Percentiles rank a stretch among this genome's conserved stretches.
phyloP scores from a whole-genome alignment of 441 rosid genomes.

The Populus hybrid region DNA sequence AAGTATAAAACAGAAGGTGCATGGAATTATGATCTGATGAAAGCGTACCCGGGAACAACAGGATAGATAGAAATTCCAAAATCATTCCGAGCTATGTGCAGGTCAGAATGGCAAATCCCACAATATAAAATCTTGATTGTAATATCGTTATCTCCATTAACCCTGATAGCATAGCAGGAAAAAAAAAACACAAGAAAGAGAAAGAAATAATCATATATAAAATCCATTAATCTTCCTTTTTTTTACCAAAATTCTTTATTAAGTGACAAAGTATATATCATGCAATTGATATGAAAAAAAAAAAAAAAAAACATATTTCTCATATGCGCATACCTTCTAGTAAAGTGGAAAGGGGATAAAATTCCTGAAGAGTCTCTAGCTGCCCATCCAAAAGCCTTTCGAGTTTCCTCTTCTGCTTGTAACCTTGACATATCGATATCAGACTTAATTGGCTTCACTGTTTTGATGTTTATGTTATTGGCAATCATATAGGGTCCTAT shows the following conservation, averaged over 20 bases:
- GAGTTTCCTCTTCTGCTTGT: neutral
- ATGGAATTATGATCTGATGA: too few species aligned
- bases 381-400: neutral
- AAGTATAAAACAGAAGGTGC: too few species aligned
- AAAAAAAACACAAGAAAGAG: neutral
- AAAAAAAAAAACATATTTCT: too few species aligned
- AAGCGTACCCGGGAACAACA: conserved; percentile 5
- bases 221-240: too few species aligned
- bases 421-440: neutral
- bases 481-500: neutral
- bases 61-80: conserved; percentile 6
- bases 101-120: conserved; percentile 17
- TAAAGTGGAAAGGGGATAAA: neutral
- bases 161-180: neutral
- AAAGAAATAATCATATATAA: too few species aligned
- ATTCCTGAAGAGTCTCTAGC: neutral
- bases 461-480: neutral
- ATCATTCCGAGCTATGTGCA: conserved; percentile 4
- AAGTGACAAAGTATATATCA: too few species aligned
- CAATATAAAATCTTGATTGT: conserved; percentile 5
- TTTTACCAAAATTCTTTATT: too few species aligned
- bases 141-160: conserved; percentile 5
- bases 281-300: too few species aligned
- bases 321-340: neutral
- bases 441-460: neutral